These are phyloP conservation scores for Chaetomiaceae sp. DNA, from an alignment of 2,329 filamentous ascomycete species.

Conservation along the genomic window DNA sequence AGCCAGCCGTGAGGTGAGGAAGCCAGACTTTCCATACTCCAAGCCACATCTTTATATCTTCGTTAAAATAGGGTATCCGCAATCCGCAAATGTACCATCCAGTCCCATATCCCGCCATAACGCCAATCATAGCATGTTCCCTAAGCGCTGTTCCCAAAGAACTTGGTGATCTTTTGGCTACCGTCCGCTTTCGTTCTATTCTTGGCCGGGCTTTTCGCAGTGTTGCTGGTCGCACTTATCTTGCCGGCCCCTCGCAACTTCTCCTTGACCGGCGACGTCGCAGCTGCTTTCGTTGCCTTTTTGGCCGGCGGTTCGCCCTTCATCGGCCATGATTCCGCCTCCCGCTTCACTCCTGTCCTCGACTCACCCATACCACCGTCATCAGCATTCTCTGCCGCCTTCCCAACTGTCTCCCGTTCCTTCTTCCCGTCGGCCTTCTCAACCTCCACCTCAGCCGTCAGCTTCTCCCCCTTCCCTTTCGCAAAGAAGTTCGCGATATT, in stretches of 20 bases:
- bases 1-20: no score
- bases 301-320: slow-evolving; percentile 21
- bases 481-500: slow-evolving; percentile 94
- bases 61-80: neutral
- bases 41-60: neutral
- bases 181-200: slow-evolving; percentile 26
- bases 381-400: slow-evolving; percentile 24
- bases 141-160: slow-evolving; percentile 40
- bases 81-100: neutral
- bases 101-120: neutral
- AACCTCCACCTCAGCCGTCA: neutral
- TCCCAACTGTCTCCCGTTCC: slow-evolving; percentile 1
- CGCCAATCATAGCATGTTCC: neutral
- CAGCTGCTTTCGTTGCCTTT: slow-evolving; percentile 17
- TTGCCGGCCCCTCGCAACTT: slow-evolving; percentile 19
- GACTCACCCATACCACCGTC: slow-evolving; percentile 25
- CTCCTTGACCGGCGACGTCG: slow-evolving; percentile 15
- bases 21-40: no score
- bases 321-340: slow-evolving; percentile 12
- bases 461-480: slow-evolving; percentile 36
- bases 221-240: slow-evolving; percentile 31
- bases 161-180: slow-evolving; percentile 43
- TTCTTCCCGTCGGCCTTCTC: neutral
- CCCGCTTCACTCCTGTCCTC: slow-evolving; percentile 18
- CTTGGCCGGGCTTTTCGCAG: slow-evolving; percentile 35